Percentiles rank a stretch among this genome's conserved stretches.
Evolutionary conservation across 2,329 filamentous ascomycete genomes (phyloP).

Genomic region (Calonectria pseudoreteaudii): DNA sequence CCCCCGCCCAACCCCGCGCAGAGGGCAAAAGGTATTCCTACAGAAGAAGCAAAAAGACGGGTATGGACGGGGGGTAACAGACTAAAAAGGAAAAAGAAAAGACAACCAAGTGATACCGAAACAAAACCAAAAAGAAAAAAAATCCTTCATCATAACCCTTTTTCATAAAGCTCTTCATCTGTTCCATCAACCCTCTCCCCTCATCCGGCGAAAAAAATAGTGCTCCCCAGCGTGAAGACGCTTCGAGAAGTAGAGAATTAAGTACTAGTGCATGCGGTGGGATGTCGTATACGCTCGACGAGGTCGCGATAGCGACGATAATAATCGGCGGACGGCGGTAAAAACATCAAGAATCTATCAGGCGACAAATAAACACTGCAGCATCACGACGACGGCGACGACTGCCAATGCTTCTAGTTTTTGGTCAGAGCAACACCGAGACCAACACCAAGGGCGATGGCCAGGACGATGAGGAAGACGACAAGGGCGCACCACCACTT

Average conservation of each 20-base stretch:
- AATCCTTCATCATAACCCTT: conserved; percentile 30
- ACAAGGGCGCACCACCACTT: conserved; percentile 85
- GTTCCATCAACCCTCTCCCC: conserved; percentile 24
- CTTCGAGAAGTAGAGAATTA: conserved; percentile 38
- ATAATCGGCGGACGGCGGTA: not conserved
- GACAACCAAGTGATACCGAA: conserved; percentile 22
- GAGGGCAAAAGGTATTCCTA: conserved; percentile 32
- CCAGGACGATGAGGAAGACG: conserved; percentile 67
- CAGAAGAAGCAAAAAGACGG: conserved; percentile 32
- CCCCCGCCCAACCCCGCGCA: conserved; percentile 18
- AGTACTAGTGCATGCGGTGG: conserved; percentile 35
- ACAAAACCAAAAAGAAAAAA: conserved; percentile 23
- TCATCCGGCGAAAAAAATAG: conserved; percentile 7
- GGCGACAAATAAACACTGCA: conserved; percentile 25
- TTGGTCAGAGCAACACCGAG: conserved; percentile 60
- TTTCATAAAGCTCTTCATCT: conserved; percentile 28
- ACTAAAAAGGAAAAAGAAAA: conserved; percentile 15
- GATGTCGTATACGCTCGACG: conserved; percentile 31
- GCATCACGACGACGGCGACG: conserved; percentile 27
- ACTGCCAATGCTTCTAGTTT: conserved; percentile 28
- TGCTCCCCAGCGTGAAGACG: conserved; percentile 29
- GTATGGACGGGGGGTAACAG: conserved; percentile 4
- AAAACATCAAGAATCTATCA: conserved; percentile 39
- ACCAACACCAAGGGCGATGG: conserved; percentile 66
- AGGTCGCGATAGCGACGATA: conserved; percentile 10